Conservation (phyloP, 345 rosid genomes). For the Lepidium africanum region DNA sequence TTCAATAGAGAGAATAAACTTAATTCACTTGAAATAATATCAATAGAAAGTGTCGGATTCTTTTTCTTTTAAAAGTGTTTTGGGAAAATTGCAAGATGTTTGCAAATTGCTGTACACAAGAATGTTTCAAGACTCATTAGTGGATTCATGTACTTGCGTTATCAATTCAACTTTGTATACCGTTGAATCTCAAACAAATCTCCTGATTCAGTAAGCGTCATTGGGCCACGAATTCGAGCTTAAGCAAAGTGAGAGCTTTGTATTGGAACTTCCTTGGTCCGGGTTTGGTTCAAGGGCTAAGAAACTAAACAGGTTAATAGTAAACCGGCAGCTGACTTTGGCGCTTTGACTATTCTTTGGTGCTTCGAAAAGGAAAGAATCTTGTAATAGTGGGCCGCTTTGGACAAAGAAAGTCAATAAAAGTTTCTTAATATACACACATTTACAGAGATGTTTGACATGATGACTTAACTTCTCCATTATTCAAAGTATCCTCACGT, state of each 20-base stretch:
- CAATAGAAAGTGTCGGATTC: constrained; percentile 9
- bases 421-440: constrained; percentile 14
- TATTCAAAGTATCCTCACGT: constrained; percentile 11
- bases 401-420: constrained; percentile 10
- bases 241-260: neutral
- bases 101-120: neutral
- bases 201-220: neutral
- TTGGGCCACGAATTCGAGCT: neutral
- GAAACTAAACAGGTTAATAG: neutral
- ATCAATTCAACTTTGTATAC: constrained; percentile 2
- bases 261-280: neutral
- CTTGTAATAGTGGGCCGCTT: constrained; percentile 8
- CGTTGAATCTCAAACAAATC: constrained; percentile 3
- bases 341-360: constrained; percentile 19
- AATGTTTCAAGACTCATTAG: neutral
- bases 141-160: constrained; percentile 7
- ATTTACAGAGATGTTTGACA: constrained; percentile 16
- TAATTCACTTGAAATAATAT: constrained; percentile 15
- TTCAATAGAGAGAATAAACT: constrained; percentile 15
- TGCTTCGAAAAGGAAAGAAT: constrained; percentile 6
- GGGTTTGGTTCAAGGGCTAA: neutral
- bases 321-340: constrained; percentile 10
- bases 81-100: constrained; percentile 10
- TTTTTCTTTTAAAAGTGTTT: neutral
- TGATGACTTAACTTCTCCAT: constrained; percentile 13